Conservation (phyloP, 106 monocot genomes). For the Alisma plantagoaquatica region DNA sequence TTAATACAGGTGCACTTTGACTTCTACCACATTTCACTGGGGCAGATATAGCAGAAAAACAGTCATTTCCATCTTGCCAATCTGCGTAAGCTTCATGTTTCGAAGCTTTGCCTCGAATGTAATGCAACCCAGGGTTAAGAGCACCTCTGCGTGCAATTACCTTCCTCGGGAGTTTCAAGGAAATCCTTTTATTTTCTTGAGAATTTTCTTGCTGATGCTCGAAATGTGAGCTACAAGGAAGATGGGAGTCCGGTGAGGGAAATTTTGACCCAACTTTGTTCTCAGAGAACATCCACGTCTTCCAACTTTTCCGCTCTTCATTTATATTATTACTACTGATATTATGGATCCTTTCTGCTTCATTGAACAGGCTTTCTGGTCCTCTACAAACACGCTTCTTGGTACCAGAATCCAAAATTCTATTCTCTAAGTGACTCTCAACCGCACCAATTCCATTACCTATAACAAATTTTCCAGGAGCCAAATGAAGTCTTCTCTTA, state of each 20-base stretch:
- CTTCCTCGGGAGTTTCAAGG: too few species aligned
- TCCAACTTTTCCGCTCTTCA: background rate
- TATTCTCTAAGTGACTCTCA: background rate
- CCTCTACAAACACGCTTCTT: background rate
- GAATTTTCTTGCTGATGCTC: too few species aligned
- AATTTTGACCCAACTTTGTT: background rate
- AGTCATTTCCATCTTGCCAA: background rate
- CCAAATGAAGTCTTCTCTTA: constrained; percentile 9
- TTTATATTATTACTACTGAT: background rate
- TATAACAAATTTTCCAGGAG: constrained; percentile 6
- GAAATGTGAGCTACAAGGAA: background rate
- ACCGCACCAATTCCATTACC: background rate
- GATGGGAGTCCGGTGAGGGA: too few species aligned
- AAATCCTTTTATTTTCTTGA: constrained; percentile 2
- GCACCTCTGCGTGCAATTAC: too few species aligned
- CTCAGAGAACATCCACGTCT: background rate
- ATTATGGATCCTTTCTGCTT: background rate
- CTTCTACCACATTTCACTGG: constrained; percentile 1
- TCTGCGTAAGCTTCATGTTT: background rate
- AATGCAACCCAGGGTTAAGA: constrained; percentile 2
- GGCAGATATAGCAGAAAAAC: background rate
- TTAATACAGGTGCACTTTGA: constrained; percentile 7
- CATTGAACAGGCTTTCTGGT: background rate
- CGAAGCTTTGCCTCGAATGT: background rate
- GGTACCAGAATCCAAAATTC: background rate